Base-by-base conservation (phyloP, 2,329 filamentous ascomycete genomes). In the Rhinocladiella mackenziei region DNA sequence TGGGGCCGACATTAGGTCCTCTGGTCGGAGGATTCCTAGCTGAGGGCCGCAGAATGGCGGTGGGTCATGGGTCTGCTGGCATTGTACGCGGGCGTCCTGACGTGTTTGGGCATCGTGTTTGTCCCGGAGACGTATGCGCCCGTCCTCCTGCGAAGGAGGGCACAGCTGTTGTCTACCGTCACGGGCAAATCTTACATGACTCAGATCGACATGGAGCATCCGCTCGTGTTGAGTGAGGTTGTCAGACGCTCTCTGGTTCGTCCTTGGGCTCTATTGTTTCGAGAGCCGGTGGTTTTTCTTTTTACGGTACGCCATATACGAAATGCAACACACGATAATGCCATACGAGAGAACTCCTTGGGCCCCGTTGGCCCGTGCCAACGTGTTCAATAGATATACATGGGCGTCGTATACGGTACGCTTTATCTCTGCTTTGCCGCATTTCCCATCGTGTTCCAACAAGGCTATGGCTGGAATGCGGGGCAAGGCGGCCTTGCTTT, bases 331-430 rank as follows among this genome's bases (percentile, higher is more conserved):
- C n/a, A n/a, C n/a, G n/a, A n/a, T n/a, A n/a, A n/a, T n/a, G n/a
- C n/a, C n/a, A 4, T 14, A 8, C 6, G 5, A 13, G 6, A 7
- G 17, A 14, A 14, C 20, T 18, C 4, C 5, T 19, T 6, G n/a
- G 20, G 25, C 18, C 20, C 19, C 20, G 3, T 10, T 13, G 15
- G 22, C 25, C 35, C 3, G 1, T 22, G 10, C n/a, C n/a, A n/a
- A n/a, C n/a, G n/a, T 31, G 9, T 11, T 17, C 10, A 3, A 14
- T 23, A 52, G 49, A 48, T 37, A 11, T 52, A 52, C 42, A 78
- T 84, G 53, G 76, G 84, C 1, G 70, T 94, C 29, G 79, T 94
- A 23, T 95, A 95, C n/a, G 53, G 58, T n/a, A 76, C 73, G 0
- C 58, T 78, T 4, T 79, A 77, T 58, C 67, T 77, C 58, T 70